Conservation (phyloP, 495 filamentous ascomycete species). For the Thermothielavioides terrestris region DNA sequence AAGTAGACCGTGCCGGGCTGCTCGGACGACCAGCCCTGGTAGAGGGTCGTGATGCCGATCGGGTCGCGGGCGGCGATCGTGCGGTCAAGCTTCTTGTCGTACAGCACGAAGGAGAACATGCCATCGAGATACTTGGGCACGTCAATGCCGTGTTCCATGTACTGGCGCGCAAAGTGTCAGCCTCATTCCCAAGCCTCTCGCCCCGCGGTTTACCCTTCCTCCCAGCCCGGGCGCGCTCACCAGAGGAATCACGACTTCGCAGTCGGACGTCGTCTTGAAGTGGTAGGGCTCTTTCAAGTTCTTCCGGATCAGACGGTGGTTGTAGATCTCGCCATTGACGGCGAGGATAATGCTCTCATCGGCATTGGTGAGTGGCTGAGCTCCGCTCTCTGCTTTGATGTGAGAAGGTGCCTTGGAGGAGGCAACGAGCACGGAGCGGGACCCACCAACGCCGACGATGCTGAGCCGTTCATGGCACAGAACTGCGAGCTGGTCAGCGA, state of each 20-base stretch:
- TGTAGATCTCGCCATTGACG: constrained; percentile 99
- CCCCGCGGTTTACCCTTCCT: not conserved
- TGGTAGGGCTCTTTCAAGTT: constrained; percentile 67
- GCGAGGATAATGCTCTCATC: constrained; percentile 82
- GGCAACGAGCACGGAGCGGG: constrained; percentile 13
- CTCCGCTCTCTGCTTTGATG: constrained; percentile 65
- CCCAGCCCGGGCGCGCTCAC: constrained; percentile 45
- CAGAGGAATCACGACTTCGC: constrained; percentile 95
- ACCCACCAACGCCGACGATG: constrained; percentile 93
- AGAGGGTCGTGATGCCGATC: constrained; percentile 95
- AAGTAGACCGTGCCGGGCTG: constrained; percentile 86
- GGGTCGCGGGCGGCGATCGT: constrained; percentile 91
- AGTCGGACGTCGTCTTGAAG: constrained; percentile 97
- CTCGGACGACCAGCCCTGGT: constrained; percentile 78
- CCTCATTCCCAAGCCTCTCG: not conserved
- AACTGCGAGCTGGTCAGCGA: constrained; percentile 49
- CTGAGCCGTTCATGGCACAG: constrained; percentile 94
- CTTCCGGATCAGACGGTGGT: constrained; percentile 90
- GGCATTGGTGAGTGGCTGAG: constrained; percentile 88
- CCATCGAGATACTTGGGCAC: constrained; percentile 92
- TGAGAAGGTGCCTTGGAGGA: constrained; percentile 20
- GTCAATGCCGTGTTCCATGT: constrained; percentile 83
- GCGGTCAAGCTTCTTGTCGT: constrained; percentile 85
- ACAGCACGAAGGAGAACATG: constrained; percentile 99
- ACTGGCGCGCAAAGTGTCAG: constrained; percentile 47